Conservation (phyloP, 2,329 filamentous ascomycete species). For the Metarhizium album region DNA sequence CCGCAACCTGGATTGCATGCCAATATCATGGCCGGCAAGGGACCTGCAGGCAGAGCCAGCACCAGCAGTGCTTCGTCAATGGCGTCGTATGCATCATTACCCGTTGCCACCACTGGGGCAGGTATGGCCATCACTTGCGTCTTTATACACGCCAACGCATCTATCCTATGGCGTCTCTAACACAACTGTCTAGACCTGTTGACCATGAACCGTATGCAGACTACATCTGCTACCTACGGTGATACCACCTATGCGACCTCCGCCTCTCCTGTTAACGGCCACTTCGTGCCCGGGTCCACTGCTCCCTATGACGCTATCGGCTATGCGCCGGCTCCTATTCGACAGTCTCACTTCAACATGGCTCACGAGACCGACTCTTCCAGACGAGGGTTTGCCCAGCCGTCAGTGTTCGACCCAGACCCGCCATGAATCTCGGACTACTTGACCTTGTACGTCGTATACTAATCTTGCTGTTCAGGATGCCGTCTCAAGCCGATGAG, state of each 20-base stretch:
- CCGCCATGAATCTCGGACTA: not conserved
- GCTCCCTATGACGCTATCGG: slow-evolving; percentile 67
- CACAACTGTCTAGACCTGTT: slow-evolving; percentile 65
- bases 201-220: slow-evolving; percentile 52
- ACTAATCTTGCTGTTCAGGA: not conserved
- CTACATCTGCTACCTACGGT: slow-evolving; percentile 55
- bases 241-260: slow-evolving; percentile 58
- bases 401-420: slow-evolving; percentile 50
- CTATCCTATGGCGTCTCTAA: slow-evolving; percentile 41
- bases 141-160: not conserved
- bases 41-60: slow-evolving; percentile 40
- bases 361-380: slow-evolving; percentile 43
- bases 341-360: slow-evolving; percentile 44
- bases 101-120: slow-evolving; percentile 63
- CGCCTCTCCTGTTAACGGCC: slow-evolving; percentile 53
- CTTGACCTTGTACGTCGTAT: not conserved
- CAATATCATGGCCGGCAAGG: slow-evolving; percentile 39
- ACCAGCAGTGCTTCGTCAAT: slow-evolving; percentile 48
- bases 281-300: slow-evolving; percentile 53
- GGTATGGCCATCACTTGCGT: slow-evolving; percentile 38
- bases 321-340: slow-evolving; percentile 57
- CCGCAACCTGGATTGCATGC: slow-evolving; percentile 39
- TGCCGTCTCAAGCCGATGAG: slow-evolving; percentile 44
- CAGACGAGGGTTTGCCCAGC: slow-evolving; percentile 64
- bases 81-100: slow-evolving; percentile 61